These are phyloP conservation scores for Metschnikowia picachoensis DNA, from an alignment of 805 yeast species.

Conservation along the genomic window DNA sequence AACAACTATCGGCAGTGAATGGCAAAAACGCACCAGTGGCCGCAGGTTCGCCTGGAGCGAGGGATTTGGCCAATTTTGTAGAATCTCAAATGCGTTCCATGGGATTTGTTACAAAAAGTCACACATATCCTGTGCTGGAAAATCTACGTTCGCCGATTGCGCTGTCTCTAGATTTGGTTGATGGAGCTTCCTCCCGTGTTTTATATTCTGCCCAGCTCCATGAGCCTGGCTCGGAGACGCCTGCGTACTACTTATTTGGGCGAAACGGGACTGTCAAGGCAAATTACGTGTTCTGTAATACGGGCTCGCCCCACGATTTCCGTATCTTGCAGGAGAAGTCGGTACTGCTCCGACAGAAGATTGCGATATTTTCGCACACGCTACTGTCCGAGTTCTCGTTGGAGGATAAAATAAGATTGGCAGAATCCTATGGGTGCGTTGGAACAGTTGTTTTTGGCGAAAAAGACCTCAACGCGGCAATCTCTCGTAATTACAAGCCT, in stretches of 20 bases:
- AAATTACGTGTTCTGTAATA: constrained; percentile 27
- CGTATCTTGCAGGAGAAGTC: constrained; percentile 18
- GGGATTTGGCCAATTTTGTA: constrained; percentile 24
- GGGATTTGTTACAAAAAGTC: constrained; percentile 23
- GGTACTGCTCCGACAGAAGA: constrained; percentile 21
- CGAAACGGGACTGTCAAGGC: constrained; percentile 23
- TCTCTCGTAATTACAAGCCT: constrained; percentile 14
- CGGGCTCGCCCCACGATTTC: constrained; percentile 31
- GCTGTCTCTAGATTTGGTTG: constrained; percentile 26
- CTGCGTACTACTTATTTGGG: constrained; percentile 30
- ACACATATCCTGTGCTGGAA: constrained; percentile 11
- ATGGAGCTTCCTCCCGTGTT: constrained; percentile 17
- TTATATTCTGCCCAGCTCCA: constrained; percentile 25
- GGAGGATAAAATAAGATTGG: constrained; percentile 13
- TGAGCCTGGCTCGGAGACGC: constrained; percentile 27
- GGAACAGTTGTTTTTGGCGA: constrained; percentile 16
- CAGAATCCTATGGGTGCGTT: constrained; percentile 12
- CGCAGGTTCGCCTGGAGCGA: constrained; percentile 21
- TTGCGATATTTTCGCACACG: constrained; percentile 26
- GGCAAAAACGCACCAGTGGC: constrained; percentile 17
- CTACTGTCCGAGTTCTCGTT: constrained; percentile 4
- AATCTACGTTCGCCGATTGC: constrained; percentile 20
- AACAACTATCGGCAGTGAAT: constrained; percentile 26
- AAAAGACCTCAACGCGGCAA: constrained; percentile 6
- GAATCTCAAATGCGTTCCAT: constrained; percentile 25